Base-by-base conservation (phyloP, 2,329 filamentous ascomycete genomes). In the Acrodontium crateriforme region DNA sequence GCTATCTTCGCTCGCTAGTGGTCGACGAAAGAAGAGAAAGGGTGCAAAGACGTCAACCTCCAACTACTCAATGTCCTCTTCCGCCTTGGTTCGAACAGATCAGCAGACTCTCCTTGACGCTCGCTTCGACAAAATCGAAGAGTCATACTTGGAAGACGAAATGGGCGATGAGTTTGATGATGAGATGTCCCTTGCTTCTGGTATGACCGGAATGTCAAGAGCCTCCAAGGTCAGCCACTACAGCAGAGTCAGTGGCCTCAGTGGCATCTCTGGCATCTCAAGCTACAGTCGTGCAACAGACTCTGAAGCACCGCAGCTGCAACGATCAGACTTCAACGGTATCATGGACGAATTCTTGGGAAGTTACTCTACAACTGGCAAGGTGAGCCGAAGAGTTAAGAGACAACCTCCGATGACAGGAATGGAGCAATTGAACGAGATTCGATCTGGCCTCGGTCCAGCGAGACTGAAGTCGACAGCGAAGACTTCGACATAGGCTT, bases 271-370 rank as follows among this genome's bases (percentile, higher is more conserved):
- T 10, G 43, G 40, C 16, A 44, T 53, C 18, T 46, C 40, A 7
- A 42, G 36, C 6, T 54, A 52, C 30, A 50, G 45, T 14, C 39
- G 42, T 5, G 44, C 45, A 16, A 50, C 46, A 3, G 50, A 53
- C 37, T 44, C 42, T n/a, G 50, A 52, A 38, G 60, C 57, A 10
- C 58, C 60, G 1, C 40, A 50, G 0, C 69, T 76, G 7, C 60
- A 82, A 19, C 65, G 83, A 24, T 62, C 67, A 20, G 85, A 94
- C 50, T 93, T 98, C 54, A 77, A 93, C 50, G 70, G 65, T 36
- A 83, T 95, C 50, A 74, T 98, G 65, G 87, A 95, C 49, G 85
- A 93, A 31, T 98, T 98, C 57, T 58, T 95, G 15, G 79, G 74
- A 6, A 74, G 65, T 18, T 78, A 81, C 49, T 71, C 71, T 7